Evolutionary conservation across 176 grass and related monocot genomes (phyloP).

Genomic region (Juncus inflexus): DNA sequence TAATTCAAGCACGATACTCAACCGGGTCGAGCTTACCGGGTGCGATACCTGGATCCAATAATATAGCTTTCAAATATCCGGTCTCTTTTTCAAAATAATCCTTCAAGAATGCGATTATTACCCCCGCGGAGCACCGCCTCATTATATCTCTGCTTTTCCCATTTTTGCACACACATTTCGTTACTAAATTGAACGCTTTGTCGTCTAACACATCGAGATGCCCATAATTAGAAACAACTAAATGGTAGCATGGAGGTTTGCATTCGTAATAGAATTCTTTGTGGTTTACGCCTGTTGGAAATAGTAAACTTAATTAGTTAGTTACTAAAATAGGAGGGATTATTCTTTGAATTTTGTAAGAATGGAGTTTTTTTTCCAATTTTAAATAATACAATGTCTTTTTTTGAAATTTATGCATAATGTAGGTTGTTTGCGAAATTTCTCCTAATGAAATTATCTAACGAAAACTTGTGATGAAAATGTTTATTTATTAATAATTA

Average conservation of each 20-base stretch:
- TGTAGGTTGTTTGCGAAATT: too few species aligned
- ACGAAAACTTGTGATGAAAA: too few species aligned
- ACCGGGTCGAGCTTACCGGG: slow-evolving; percentile 37
- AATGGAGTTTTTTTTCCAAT: too few species aligned
- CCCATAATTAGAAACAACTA: slow-evolving; percentile 49
- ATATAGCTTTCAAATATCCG: slow-evolving; percentile 31
- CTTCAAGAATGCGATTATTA: slow-evolving; percentile 43
- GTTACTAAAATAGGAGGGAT: too few species aligned
- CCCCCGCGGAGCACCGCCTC: slow-evolving; percentile 42
- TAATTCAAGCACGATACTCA: slow-evolving; percentile 4
- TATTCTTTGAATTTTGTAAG: too few species aligned
- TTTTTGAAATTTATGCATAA: too few species aligned
- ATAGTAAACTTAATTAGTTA: too few species aligned
- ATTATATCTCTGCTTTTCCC: slow-evolving; percentile 47
- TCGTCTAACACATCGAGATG: slow-evolving; percentile 58
- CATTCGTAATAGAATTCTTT: slow-evolving; percentile 49
- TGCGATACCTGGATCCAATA: slow-evolving; percentile 31
- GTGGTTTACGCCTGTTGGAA: slow-evolving; percentile 37
- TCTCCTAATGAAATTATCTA: too few species aligned
- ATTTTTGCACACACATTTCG: slow-evolving; percentile 41
- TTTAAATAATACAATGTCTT: too few species aligned
- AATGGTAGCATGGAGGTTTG: slow-evolving; percentile 44
- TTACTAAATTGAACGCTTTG: slow-evolving; percentile 29
- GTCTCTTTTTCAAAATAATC: slow-evolving; percentile 24
- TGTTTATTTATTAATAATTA: too few species aligned